Conservation (phyloP, 805 yeast species). For the Zygoascus tannicola region DNA sequence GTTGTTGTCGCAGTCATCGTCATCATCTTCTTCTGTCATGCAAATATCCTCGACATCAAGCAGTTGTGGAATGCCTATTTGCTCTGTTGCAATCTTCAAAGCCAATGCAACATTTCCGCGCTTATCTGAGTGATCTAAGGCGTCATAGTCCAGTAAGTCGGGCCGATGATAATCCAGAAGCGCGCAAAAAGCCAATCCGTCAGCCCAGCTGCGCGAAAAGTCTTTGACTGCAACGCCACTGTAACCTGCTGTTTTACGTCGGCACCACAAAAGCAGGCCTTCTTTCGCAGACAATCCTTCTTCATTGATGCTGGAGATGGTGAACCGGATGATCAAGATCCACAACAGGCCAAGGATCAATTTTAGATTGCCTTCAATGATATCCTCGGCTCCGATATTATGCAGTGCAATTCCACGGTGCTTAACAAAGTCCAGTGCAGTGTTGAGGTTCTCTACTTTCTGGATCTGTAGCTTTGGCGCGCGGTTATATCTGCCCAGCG, state of each 20-base stretch:
- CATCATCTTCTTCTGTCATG: not conserved
- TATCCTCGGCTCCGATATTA: slow-evolving; percentile 61
- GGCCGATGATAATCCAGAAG: slow-evolving; percentile 36
- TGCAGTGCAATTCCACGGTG: slow-evolving; percentile 29
- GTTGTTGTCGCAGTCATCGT: not conserved
- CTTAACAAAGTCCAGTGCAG: slow-evolving; percentile 30
- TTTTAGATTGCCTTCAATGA: slow-evolving; percentile 89
- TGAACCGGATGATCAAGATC: slow-evolving; percentile 36
- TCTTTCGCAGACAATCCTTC: slow-evolving; percentile 35
- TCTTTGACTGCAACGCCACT: slow-evolving; percentile 34
- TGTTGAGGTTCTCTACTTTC: slow-evolving; percentile 31
- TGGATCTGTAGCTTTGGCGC: slow-evolving; percentile 30
- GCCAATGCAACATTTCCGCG: slow-evolving; percentile 31
- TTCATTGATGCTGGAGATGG: slow-evolving; percentile 32
- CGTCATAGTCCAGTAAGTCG: slow-evolving; percentile 31
- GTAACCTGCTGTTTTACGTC: slow-evolving; percentile 34
- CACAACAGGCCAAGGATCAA: slow-evolving; percentile 84
- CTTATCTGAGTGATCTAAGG: slow-evolving; percentile 24
- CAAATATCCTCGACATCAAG: slow-evolving; percentile 47
- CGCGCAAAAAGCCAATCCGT: slow-evolving; percentile 42
- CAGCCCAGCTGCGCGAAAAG: slow-evolving; percentile 48
- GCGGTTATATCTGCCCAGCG: slow-evolving; percentile 27
- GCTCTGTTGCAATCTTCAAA: slow-evolving; percentile 35
- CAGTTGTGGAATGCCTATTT: slow-evolving; percentile 42
- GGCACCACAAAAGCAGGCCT: slow-evolving; percentile 46